These are phyloP conservation scores for Letharia lupina DNA, from an alignment of 495 filamentous ascomycete species.

Conservation along the genomic window DNA sequence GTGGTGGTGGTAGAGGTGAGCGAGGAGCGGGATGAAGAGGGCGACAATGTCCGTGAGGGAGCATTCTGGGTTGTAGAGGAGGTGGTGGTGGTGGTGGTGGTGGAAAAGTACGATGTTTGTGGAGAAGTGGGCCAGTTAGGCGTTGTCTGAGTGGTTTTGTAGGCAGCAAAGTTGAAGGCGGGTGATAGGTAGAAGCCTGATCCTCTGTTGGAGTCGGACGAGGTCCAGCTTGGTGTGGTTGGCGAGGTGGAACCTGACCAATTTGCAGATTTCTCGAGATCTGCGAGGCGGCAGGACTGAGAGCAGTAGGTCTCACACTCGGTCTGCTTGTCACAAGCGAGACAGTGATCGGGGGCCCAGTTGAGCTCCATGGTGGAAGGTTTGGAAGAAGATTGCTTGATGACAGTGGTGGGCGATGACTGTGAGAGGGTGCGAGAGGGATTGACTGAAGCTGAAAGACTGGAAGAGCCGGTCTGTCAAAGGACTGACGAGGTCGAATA, in stretches of 20 bases:
- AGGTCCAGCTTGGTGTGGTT: constrained; percentile 27
- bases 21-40: constrained; percentile 78
- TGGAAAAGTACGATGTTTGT: constrained; percentile 27
- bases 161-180: constrained; percentile 55
- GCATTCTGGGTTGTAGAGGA: constrained; percentile 31
- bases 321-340: constrained; percentile 85
- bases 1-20: constrained; percentile 56
- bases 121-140: constrained; percentile 19
- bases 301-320: constrained; percentile 80
- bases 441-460: background rate
- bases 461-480: constrained; percentile 4
- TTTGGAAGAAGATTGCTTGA: constrained; percentile 5
- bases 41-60: constrained; percentile 47
- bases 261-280: constrained; percentile 62
- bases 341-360: constrained; percentile 90
- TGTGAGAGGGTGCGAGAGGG: background rate
- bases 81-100: constrained; percentile 25
- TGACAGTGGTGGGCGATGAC: constrained; percentile 8
- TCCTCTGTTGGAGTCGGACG: constrained; percentile 30
- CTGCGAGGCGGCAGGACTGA: constrained; percentile 81
- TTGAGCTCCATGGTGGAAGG: constrained; percentile 54
- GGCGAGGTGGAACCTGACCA: constrained; percentile 49
- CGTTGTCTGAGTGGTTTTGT: constrained; percentile 35
- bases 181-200: constrained; percentile 57
- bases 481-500: background rate